Evolutionary conservation across 768 basidiomycete species (phyloP), one percentile per base, ranked within the genome.

Genomic region (Tricholoma sp.): DNA sequence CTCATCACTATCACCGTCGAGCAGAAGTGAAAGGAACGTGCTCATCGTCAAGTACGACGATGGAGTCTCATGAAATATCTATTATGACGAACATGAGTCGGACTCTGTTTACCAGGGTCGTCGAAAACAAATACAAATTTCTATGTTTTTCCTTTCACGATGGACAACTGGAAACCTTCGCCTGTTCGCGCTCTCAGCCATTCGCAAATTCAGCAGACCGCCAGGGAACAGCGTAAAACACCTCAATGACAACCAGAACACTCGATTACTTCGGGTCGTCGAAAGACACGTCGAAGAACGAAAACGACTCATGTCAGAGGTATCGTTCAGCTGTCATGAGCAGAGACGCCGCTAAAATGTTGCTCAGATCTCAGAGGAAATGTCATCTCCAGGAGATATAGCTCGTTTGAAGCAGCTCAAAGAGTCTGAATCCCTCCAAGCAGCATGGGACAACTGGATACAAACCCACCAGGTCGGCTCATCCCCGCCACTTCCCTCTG

Each of bases 391-490:
- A 7, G 81, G 81, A 44, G 84, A 87, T 59, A 81, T 90, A 53
- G 68, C 72, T 9, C 72, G 76, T 9, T 77, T 87, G 1, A 85
- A 84, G 59, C 76, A 81, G 24, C 68, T 88, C 44, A 88, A 87
- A 60, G 88, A 91, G 55, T 68, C 86, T 11, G 87, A 91, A 60
- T 77, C 83, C 2, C 71, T 94, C 3, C 77, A 81, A 36, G 68
- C 74, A 10, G 86, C 85, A 9, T 95, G 91, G 91, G 70, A 81
- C 29, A 67, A 76, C 20, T 92, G 86, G 82, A 65, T 65, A 18
- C 69, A 71, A n/a, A 76, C 80, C 5, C 75, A 74, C 57, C 63
- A 84, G 76, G 92, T 90, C 59, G 54, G 79, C 70, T 28, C 52
- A 31, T 7, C n/a, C 11, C 18, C 37, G 42, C 44, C 45, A 36